These are phyloP conservation scores for Pythium rishiriense DNA, from an alignment of 352 stramenopile species.

Conservation along the genomic window DNA sequence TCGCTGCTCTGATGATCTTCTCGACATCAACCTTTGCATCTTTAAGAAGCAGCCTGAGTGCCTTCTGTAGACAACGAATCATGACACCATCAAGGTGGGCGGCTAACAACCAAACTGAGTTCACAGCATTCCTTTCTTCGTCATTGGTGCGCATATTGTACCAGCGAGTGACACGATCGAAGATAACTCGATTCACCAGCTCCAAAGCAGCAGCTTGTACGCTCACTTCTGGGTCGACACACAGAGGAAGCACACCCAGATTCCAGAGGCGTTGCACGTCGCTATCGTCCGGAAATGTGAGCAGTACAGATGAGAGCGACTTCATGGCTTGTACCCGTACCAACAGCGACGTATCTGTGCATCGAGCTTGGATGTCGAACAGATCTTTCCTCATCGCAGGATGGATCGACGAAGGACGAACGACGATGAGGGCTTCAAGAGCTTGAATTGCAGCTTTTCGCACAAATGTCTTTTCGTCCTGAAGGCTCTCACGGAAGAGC, in stretches of 20 bases:
- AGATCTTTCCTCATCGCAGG: slow-evolving; percentile 61
- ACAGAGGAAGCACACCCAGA: slow-evolving; percentile 79
- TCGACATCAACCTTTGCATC: slow-evolving; percentile 55
- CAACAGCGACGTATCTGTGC: slow-evolving; percentile 71
- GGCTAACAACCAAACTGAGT: slow-evolving; percentile 63
- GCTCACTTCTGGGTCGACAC: slow-evolving; percentile 72
- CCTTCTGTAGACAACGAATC: slow-evolving; percentile 72
- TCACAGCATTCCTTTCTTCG: slow-evolving; percentile 27
- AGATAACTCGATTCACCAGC: slow-evolving; percentile 57
- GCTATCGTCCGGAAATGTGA: slow-evolving; percentile 63
- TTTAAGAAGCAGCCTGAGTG: slow-evolving; percentile 69
- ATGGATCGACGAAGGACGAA: slow-evolving; percentile 48
- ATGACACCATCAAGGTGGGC: slow-evolving; percentile 79
- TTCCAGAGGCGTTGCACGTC: slow-evolving; percentile 86
- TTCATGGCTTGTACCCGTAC: slow-evolving; percentile 84
- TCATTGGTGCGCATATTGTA: slow-evolving; percentile 44
- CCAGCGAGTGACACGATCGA: slow-evolving; percentile 66
- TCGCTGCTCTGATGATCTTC: slow-evolving; percentile 56
- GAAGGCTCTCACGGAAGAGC: slow-evolving; percentile 70
- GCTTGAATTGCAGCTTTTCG: slow-evolving; percentile 77
- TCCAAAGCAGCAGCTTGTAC: slow-evolving; percentile 71
- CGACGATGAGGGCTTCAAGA: slow-evolving; percentile 67
- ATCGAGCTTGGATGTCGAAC: slow-evolving; percentile 76
- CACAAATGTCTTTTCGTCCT: slow-evolving; percentile 85
- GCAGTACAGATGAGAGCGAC: slow-evolving; percentile 74